Percentiles rank a stretch among this genome's conserved stretches.
Evolutionary conservation across 331 rosid species (phyloP).

Genomic region (Prunus yedoensis): DNA sequence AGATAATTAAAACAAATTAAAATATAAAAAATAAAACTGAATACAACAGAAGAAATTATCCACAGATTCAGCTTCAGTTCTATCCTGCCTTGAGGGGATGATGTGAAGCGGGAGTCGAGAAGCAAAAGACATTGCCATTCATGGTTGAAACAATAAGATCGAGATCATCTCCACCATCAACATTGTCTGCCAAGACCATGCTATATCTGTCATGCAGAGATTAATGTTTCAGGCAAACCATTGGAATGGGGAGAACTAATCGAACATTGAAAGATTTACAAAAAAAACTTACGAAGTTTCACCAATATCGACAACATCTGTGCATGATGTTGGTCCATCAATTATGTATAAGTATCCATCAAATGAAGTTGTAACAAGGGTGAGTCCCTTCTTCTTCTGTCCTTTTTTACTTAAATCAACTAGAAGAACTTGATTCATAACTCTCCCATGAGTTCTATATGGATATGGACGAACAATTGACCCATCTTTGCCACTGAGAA

Average conservation of each 20-base stretch:
- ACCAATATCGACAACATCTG: conserved; percentile 97
- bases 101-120: conserved; percentile 86
- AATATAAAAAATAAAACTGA: background rate
- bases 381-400: conserved; percentile 81
- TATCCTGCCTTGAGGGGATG: conserved; percentile 88
- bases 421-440: conserved; percentile 90
- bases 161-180: conserved; percentile 99
- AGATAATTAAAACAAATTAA: conserved; percentile 7
- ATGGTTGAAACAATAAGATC: conserved; percentile 93
- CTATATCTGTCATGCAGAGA: conserved; percentile 71
- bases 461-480: conserved; percentile 76
- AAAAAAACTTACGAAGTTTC: conserved; percentile 89
- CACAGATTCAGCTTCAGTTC: conserved; percentile 23
- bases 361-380: conserved; percentile 86
- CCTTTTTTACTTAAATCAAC: conserved; percentile 75
- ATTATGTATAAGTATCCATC: conserved; percentile 94
- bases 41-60: conserved; percentile 5
- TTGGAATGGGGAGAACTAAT: conserved; percentile 12
- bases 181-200: conserved; percentile 97
- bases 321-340: conserved; percentile 97
- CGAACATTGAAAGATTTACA: conserved; percentile 8
- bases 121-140: conserved; percentile 98
- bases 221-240: background rate
- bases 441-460: conserved; percentile 86
- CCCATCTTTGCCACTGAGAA: conserved; percentile 97